These are phyloP conservation scores for Emmonsia crescens DNA, from an alignment of 2,329 filamentous ascomycete species.

Conservation along the genomic window DNA sequence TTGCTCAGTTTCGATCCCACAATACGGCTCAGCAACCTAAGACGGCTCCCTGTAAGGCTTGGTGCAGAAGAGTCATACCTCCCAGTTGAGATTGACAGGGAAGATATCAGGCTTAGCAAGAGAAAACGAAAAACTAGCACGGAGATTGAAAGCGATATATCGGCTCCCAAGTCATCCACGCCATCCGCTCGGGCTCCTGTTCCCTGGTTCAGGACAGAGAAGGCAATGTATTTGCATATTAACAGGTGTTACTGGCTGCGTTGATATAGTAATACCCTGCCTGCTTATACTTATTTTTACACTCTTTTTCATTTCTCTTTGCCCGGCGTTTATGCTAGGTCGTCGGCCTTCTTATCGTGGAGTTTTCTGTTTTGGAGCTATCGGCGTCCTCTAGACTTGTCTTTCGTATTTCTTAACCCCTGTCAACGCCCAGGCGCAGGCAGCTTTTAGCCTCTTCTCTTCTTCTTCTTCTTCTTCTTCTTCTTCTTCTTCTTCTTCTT, in stretches of 20 bases:
- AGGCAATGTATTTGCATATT: slow-evolving; percentile 11
- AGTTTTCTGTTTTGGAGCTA: neutral
- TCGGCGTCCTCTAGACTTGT: neutral
- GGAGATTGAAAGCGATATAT: neutral
- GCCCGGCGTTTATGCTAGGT: neutral
- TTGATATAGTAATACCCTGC: slow-evolving; percentile 2
- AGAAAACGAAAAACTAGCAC: neutral
- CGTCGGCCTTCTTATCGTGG: neutral
- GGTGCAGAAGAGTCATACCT: neutral
- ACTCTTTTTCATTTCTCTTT: neutral
- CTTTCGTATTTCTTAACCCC: neutral
- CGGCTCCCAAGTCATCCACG: neutral
- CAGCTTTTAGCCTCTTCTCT: neutral
- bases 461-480: neutral
- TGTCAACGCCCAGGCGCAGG: neutral
- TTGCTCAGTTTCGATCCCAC: slow-evolving; percentile 14
- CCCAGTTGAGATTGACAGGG: slow-evolving; percentile 2
- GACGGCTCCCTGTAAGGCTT: slow-evolving; percentile 1
- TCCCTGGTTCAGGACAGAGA: slow-evolving; percentile 10
- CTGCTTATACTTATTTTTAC: neutral
- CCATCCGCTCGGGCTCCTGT: neutral
- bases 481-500: neutral
- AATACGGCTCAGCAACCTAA: slow-evolving; percentile 10
- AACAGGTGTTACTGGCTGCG: slow-evolving; percentile 14
- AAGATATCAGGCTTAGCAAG: neutral